Evolutionary conservation across 352 stramenopile genomes (phyloP).

Genomic region (Pythium folliculosum): DNA sequence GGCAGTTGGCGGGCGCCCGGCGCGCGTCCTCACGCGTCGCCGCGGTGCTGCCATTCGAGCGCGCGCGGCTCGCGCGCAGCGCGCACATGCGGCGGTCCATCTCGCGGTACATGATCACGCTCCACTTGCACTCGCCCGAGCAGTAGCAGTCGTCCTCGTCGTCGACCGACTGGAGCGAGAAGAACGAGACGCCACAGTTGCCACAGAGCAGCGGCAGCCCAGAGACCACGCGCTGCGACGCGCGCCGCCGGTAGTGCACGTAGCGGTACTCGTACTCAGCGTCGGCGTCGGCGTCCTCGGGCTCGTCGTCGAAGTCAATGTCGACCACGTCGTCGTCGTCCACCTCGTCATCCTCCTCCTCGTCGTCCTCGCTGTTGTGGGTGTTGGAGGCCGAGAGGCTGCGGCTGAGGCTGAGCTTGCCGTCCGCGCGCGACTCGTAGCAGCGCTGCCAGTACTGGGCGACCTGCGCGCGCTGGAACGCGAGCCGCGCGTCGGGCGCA

Average conservation of each 20-base stretch:
- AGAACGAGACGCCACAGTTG: slow-evolving; percentile 86
- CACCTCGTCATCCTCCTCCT: slow-evolving; percentile 1
- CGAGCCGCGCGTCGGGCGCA: slow-evolving; percentile 8
- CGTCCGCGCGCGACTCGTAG: slow-evolving; percentile 2
- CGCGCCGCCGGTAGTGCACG: slow-evolving; percentile 19
- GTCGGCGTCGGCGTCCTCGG: slow-evolving; percentile 7
- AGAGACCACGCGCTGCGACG: slow-evolving; percentile 43
- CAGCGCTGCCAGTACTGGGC: slow-evolving; percentile 31
- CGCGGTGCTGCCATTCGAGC: neutral
- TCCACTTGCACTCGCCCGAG: slow-evolving; percentile 90
- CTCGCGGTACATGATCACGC: slow-evolving; percentile 83
- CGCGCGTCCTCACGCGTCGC: neutral
- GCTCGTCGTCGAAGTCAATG: slow-evolving; percentile 8
- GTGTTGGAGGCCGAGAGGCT: slow-evolving; percentile 22
- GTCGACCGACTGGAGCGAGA: slow-evolving; percentile 64
- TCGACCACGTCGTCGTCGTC: neutral
- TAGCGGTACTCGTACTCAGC: slow-evolving; percentile 23
- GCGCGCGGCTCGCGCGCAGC: slow-evolving; percentile 29
- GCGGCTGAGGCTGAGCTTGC: slow-evolving; percentile 13
- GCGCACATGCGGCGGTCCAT: slow-evolving; percentile 73
- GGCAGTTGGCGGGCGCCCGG: slow-evolving; percentile 18
- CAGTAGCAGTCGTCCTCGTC: slow-evolving; percentile 81
- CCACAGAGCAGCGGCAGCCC: slow-evolving; percentile 74
- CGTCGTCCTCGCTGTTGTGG: slow-evolving; percentile 15
- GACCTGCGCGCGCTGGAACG: slow-evolving; percentile 16